These are phyloP conservation scores for Pseudotulostoma volvatum DNA, from an alignment of 495 filamentous ascomycete species.

Conservation along the genomic window DNA sequence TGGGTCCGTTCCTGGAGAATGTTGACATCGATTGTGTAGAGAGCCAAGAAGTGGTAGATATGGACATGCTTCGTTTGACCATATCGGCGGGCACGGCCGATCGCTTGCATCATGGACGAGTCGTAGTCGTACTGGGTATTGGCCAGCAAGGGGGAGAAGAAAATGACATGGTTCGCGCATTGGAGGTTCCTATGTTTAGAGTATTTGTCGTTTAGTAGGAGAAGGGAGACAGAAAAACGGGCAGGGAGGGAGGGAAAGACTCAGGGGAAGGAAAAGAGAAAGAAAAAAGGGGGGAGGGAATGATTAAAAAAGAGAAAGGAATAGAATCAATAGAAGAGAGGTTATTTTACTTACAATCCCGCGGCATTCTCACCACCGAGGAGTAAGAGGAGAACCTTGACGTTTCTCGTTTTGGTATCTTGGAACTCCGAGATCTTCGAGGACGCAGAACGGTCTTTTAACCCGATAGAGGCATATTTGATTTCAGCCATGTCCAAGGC, in stretches of 20 bases:
- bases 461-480: conserved; percentile 15
- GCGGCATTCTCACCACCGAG: conserved; percentile 47
- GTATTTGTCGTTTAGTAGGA: conserved; percentile 9
- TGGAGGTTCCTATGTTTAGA: conserved; percentile 43
- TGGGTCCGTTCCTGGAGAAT: conserved; percentile 34
- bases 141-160: conserved; percentile 44
- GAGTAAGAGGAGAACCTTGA: conserved; percentile 49
- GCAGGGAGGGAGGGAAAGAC: too few species aligned
- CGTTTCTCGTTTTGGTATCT: conserved; percentile 17
- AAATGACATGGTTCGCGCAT: conserved; percentile 62
- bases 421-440: conserved; percentile 30
- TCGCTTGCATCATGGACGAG: conserved; percentile 49
- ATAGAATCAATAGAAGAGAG: not conserved
- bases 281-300: not conserved
- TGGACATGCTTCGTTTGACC: conserved; percentile 52
- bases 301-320: not conserved
- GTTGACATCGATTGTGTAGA: conserved; percentile 53
- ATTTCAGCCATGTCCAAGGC: conserved; percentile 19
- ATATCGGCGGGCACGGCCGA: conserved; percentile 49
- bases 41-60: conserved; percentile 50
- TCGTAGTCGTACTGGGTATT: conserved; percentile 41
- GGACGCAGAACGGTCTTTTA: conserved; percentile 10
- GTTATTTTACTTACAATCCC: conserved; percentile 55
- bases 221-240: too few species aligned
- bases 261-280: not conserved